Evolutionary conservation across 2,329 filamentous ascomycete genomes (phyloP), one percentile per base, ranked within the genome.

Genomic region (Cercospora beticola): DNA sequence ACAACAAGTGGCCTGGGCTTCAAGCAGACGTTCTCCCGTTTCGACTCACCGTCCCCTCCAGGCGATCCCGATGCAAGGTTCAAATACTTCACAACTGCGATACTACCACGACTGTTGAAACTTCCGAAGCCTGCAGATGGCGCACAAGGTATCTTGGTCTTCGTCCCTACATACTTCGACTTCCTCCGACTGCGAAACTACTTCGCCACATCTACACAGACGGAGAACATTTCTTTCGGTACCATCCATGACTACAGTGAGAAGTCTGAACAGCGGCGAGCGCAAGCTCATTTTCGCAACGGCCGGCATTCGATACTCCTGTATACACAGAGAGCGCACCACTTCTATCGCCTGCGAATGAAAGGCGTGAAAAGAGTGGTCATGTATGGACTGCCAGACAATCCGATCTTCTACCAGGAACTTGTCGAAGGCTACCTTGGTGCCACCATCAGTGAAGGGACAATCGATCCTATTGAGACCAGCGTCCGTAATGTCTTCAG

Each of bases 281-380:
- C 94, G 8, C 86, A 94, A 26, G 94, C 92, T 12, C 92, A 97
- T 78, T 98, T 99, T 81, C 83, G 93, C 72, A 91, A 84, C 46
- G 95, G 94, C 5, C 86, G 93, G 16, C 92, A 97, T 78, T 88
- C 88, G 21, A 86, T 98, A 18, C 81, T 99, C 46, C 83, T 99
- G 16, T 99, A 98, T 81, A 96, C 94, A 1, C 94, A 97, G 79
- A 89, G 95, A 68, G 92, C 94, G n/a, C 95, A 99, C 81, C 95
- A 99, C 80, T 98, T 98, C 84, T 89, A 93, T 61, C 87, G 95
- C n/a, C 93, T 95, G 77, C 87, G 88, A 73, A 85, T 99, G 64
- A 87, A 88, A 40, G 95, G 95, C 23, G 93, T 95, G 14, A 90
- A 89, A 79, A 86, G 89, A 49, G 87, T 98, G n/a, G 86, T 97